Percentiles rank a stretch among this genome's conserved stretches.
These are phyloP conservation scores for Adenanthera pavonina DNA, from an alignment of 306 rosid genomes.

Conservation along the genomic window DNA sequence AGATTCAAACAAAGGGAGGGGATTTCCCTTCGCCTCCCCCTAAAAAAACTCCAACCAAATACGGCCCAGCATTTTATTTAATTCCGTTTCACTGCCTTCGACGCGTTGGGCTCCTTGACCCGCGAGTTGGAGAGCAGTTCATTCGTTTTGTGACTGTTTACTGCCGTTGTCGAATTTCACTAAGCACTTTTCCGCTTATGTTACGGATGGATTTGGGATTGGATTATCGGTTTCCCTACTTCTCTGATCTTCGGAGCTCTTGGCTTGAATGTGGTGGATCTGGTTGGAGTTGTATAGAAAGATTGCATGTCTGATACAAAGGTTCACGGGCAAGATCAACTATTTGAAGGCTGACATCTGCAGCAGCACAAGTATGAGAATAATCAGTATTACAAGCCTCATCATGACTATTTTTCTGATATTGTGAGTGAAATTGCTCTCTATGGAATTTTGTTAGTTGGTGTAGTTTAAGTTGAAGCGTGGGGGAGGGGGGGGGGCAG, in stretches of 20 bases:
- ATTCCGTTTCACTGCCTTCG: constrained; percentile 20
- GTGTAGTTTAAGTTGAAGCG: constrained; percentile 93
- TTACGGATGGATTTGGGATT: too few species aligned
- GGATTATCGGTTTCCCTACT: too few species aligned
- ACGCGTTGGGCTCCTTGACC: neutral
- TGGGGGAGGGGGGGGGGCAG: constrained; percentile 96
- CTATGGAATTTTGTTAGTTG: constrained; percentile 24
- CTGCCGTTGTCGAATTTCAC: constrained; percentile 27
- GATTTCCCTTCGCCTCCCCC: too few species aligned
- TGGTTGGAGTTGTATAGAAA: too few species aligned
- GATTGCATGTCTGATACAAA: too few species aligned
- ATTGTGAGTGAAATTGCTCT: constrained; percentile 65
- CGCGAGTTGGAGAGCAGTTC: constrained; percentile 17
- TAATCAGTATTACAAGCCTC: constrained; percentile 84
- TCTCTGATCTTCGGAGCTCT: too few species aligned
- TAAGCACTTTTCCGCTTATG: constrained; percentile 28
- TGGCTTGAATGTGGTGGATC: too few species aligned
- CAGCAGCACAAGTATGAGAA: constrained; percentile 98
- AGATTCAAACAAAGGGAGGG: too few species aligned
- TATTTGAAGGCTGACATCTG: constrained; percentile 64
- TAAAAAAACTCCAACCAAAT: too few species aligned
- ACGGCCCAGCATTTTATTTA: neutral
- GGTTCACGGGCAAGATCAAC: too few species aligned
- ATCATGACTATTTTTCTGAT: constrained; percentile 97
- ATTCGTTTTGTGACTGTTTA: neutral